These are phyloP conservation scores for Takashimella tepidaria DNA, from an alignment of 1,284 basidiomycete species.

Conservation along the genomic window DNA sequence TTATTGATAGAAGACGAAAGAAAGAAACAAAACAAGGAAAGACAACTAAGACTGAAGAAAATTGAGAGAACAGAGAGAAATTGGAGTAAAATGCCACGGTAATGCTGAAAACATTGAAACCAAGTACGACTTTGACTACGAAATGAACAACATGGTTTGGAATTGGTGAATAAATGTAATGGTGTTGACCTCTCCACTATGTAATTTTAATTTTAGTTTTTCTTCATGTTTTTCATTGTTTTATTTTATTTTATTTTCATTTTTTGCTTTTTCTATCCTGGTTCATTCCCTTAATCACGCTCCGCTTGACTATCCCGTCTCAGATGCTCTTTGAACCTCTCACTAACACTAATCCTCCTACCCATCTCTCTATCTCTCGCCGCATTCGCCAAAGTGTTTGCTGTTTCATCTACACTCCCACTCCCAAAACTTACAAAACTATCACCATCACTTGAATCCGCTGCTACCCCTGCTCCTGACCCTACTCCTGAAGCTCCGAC, in stretches of 20 bases:
- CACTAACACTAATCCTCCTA: background rate
- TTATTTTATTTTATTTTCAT: background rate
- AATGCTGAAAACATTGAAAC: too few relatives aligned
- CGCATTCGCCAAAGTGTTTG: constrained; percentile 1
- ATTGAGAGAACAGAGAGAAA: too few relatives aligned
- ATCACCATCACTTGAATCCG: background rate
- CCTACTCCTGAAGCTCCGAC: background rate
- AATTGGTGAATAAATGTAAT: too few relatives aligned
- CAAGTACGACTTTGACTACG: too few relatives aligned
- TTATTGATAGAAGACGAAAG: too few relatives aligned
- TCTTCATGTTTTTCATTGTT: too few relatives aligned
- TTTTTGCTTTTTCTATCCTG: background rate
- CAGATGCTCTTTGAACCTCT: constrained; percentile 5
- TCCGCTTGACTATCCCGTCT: background rate
- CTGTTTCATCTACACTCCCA: background rate
- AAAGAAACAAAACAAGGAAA: too few relatives aligned
- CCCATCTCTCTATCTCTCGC: constrained; percentile 1
- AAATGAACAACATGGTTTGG: too few relatives aligned
- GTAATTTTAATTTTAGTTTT: too few relatives aligned
- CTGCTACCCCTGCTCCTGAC: background rate
- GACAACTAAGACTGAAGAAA: too few relatives aligned
- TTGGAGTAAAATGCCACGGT: too few relatives aligned
- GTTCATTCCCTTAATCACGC: background rate
- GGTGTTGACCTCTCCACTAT: too few relatives aligned
- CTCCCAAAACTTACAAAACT: background rate